Percentiles rank a stretch among this genome's conserved stretches.
Conservation (phyloP, 1,139 yeast species). For the Yamadazyma atmosphaerica region DNA sequence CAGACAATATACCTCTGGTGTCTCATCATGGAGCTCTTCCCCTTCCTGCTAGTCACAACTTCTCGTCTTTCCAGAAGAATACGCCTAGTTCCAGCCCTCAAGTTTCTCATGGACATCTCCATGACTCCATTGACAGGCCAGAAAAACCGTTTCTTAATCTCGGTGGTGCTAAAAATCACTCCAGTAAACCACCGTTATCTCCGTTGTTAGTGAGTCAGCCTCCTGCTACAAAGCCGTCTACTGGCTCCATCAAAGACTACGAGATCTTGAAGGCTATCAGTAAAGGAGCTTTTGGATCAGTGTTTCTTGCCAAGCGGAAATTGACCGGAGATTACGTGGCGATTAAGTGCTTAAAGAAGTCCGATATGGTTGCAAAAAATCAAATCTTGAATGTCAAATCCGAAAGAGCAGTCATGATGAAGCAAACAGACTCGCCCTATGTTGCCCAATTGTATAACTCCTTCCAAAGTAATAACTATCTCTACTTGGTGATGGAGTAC, state of each 20-base stretch:
- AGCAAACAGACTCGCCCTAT: slow-evolving; percentile 90
- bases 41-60: slow-evolving; percentile 44
- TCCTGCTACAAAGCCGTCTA: slow-evolving; percentile 47
- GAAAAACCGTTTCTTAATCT: slow-evolving; percentile 8
- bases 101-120: slow-evolving; percentile 10
- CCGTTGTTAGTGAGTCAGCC: slow-evolving; percentile 73
- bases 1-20: too few relatives aligned
- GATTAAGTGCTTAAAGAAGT: slow-evolving; percentile 87
- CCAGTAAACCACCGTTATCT: slow-evolving; percentile 65
- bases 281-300: slow-evolving; percentile 97
- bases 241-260: slow-evolving; percentile 82
- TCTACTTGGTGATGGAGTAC: slow-evolving; percentile 95
- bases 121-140: slow-evolving; percentile 9
- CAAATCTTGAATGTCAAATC: slow-evolving; percentile 93
- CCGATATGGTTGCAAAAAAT: slow-evolving; percentile 96
- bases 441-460: slow-evolving; percentile 89
- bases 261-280: slow-evolving; percentile 91
- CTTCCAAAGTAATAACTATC: slow-evolving; percentile 84
- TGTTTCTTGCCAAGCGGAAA: slow-evolving; percentile 78
- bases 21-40: slow-evolving; percentile 37
- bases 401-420: slow-evolving; percentile 96
- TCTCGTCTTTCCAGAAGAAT: slow-evolving; percentile 59
- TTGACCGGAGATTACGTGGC: slow-evolving; percentile 95
- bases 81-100: slow-evolving; percentile 53
- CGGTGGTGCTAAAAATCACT: background rate